Evolutionary conservation across 345 rosid genomes (phyloP).

Genomic region (Tarenaya hassleriana): DNA sequence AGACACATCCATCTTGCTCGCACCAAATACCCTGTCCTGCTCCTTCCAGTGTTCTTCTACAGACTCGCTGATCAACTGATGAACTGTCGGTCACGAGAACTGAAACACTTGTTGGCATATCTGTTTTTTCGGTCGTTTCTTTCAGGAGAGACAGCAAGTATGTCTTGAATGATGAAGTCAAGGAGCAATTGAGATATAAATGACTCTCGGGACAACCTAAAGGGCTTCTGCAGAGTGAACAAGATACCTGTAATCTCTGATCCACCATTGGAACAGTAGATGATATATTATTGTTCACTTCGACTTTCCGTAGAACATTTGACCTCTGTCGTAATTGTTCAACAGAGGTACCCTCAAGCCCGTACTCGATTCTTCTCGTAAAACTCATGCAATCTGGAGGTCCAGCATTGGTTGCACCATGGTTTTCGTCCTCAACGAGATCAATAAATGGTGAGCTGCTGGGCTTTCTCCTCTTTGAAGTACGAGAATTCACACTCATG

Average conservation of each 20-base stretch:
- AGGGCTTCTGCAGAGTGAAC: slow-evolving; percentile 57
- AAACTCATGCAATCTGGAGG: slow-evolving; percentile 26
- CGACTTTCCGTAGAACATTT: slow-evolving; percentile 6
- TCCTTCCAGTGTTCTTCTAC: slow-evolving; percentile 30
- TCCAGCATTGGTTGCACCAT: slow-evolving; percentile 22
- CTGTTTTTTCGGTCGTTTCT: slow-evolving; percentile 29
- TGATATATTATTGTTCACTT: slow-evolving; percentile 8
- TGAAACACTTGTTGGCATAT: slow-evolving; percentile 37
- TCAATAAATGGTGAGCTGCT: slow-evolving; percentile 33
- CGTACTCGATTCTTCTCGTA: slow-evolving; percentile 50
- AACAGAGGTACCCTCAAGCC: slow-evolving; percentile 26
- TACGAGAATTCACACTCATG: slow-evolving; percentile 63
- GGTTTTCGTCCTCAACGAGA: slow-evolving; percentile 29
- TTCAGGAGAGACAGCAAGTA: slow-evolving; percentile 48
- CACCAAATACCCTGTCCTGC: slow-evolving; percentile 57
- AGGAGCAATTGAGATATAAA: slow-evolving; percentile 39
- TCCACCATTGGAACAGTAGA: slow-evolving; percentile 37
- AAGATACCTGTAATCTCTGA: slow-evolving; percentile 45
- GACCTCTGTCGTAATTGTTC: slow-evolving; percentile 29
- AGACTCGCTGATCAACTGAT: slow-evolving; percentile 49
- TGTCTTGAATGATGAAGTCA: slow-evolving; percentile 54
- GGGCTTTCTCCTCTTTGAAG: slow-evolving; percentile 51
- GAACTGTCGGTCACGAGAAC: slow-evolving; percentile 53
- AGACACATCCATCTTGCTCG: slow-evolving; percentile 89
- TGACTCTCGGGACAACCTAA: slow-evolving; percentile 61